phyloP scores from a whole-genome alignment of 805 yeast species.

The Metschnikowia gruessii region DNA sequence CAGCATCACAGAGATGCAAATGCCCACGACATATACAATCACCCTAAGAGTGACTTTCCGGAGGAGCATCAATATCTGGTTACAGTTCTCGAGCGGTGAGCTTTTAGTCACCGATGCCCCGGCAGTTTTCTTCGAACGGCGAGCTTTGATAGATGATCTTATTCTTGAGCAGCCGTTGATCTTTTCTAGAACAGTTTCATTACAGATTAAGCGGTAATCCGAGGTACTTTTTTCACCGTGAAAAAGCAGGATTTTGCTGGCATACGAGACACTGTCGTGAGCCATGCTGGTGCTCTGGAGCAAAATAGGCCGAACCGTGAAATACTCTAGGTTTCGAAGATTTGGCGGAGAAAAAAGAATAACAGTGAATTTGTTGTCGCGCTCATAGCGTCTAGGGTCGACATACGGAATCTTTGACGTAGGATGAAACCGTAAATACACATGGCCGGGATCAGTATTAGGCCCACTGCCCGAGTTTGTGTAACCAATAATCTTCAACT shows the following conservation, averaged over 20 bases:
- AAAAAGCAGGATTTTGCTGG: conserved; percentile 7
- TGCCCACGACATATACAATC: conserved; percentile 14
- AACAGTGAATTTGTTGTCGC: conserved; percentile 14
- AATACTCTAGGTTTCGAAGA: conserved; percentile 68
- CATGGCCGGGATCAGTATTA: background rate
- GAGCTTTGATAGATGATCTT: conserved; percentile 1
- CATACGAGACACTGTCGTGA: background rate
- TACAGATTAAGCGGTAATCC: conserved; percentile 21
- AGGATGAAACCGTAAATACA: conserved; percentile 8
- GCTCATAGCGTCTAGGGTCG: conserved; percentile 6
- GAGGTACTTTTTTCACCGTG: background rate
- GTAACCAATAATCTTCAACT: conserved; percentile 7
- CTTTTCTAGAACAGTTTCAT: conserved; percentile 32
- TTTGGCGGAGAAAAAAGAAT: conserved; percentile 69
- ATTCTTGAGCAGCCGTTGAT: conserved; percentile 30
- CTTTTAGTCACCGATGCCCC: background rate
- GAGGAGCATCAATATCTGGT: background rate
- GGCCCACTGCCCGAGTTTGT: background rate
- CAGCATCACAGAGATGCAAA: conserved; percentile 8
- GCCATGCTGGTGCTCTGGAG: conserved; percentile 46
- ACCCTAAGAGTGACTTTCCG: conserved; percentile 4
- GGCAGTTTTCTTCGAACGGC: background rate
- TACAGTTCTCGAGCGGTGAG: background rate
- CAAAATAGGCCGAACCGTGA: conserved; percentile 68
- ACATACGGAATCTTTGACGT: conserved; percentile 6